Base-by-base conservation (phyloP, 2,329 filamentous ascomycete genomes). In the Aureobasidium lini region DNA sequence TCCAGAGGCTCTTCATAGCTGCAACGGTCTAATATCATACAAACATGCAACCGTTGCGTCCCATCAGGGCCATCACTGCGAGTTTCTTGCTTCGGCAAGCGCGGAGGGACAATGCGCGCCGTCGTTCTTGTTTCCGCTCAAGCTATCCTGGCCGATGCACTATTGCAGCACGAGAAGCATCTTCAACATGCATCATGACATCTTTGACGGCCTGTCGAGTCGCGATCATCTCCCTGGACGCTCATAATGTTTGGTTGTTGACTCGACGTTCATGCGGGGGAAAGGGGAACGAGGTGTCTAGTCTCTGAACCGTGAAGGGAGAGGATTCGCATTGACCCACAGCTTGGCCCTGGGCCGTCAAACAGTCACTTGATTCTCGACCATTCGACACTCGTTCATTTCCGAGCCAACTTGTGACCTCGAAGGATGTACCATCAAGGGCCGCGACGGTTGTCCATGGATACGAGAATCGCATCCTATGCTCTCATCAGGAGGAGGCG, bases 11-110 rank as follows among this genome's bases (percentile, higher is more conserved):
- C 36, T 16, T 16, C 54, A 48, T 48, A 48, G 32, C 40, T 57
- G 43, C 54, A 57, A 57, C 54, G 54, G 54, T 47, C 32, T 36
- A 47, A 39, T 57, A 57, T 47, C n/a, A 57, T 48, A 31, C 52
- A 32, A 46, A 56, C 52, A 56, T 46, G 43, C 11, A 40, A 34
- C 54, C 42, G 54, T 57, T 57, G 43, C 29, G 28, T 36, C n/a
- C 42, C 40, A 32, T 32, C 52, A 57, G 6, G 31, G 52, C 29
- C 11, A n/a, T 31, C 31, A 34, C 15, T 42, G 28, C 28, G 15
- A 36, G 10, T 18, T 39, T 8, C 10, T 16, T 16, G 47, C 31
- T 50, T 36, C n/a, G 53, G 53, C 18, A 31, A 11, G 28, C 13
- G 16, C 31, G 42, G 43, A 13, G 7, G 32, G 42, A 16, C 53